Evolutionary conservation across 441 rosid genomes (phyloP), one percentile per base, ranked within the genome.

Genomic region (Pelargonium myrrhifolium): DNA sequence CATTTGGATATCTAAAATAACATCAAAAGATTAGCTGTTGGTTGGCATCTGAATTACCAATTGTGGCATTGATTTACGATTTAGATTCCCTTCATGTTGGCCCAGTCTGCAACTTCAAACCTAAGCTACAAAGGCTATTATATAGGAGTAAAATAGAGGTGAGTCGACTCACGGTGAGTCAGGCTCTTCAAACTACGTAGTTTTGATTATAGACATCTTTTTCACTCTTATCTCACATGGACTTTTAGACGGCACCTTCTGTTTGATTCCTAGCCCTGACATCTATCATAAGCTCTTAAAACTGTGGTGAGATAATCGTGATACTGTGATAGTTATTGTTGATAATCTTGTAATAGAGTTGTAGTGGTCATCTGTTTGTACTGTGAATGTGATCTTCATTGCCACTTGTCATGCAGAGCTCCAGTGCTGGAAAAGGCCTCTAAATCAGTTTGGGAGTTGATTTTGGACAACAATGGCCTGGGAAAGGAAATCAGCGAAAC

Each of bases 401-500:
- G 40, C 42, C 47, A 45, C 3, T 45, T 49, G 49, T 64, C 71
- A 69, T 17, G 65, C 82, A 94, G 96, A 80, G 79, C 89, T 74
- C 96, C 92, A 1, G 97, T 88, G 74, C 85, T 91, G 9, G 97
- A 89, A 82, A 89, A 82, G 79, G 97, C 97, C 39, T 94, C 99
- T 17, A 92, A 88, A 79, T 88, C 97, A 11, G 95, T 91, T 68
- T 93, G 99, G 97, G 99, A 93, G 59, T 68, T 93, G 80, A 93
- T 93, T 71, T 81, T 93, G 68, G 96, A 90, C 75, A 73, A 68
- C 26, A 74, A 82, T 40, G 97, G 97, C 12, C 69, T 88, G 37
- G 99, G 97, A 62, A 88, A 93, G 77, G 96, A 93, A 74, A 89
- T 89, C 73, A 87, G 84, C 45, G 85, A 85, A 62, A 85, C 88